phyloP scores from a whole-genome alignment of 116 monocot species.

The Cymodocea nodosa region DNA sequence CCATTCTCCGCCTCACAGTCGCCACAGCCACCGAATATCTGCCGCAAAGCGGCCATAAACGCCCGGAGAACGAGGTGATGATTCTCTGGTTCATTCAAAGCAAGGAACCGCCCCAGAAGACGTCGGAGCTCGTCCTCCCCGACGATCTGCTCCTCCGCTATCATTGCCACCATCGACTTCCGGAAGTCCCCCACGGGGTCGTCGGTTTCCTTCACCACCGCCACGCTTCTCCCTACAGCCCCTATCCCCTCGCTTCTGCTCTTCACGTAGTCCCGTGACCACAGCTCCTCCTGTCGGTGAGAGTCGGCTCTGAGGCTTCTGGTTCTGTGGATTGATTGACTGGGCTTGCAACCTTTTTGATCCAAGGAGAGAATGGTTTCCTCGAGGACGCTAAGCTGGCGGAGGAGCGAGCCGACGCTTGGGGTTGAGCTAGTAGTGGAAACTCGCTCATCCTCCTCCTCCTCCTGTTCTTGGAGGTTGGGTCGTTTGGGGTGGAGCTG shows the following conservation, averaged over 20 bases:
- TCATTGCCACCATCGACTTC: slow-evolving; percentile 49
- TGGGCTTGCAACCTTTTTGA: no score
- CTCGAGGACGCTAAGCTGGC: slow-evolving; percentile 51
- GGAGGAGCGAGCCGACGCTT: slow-evolving; percentile 44
- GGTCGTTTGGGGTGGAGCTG: no score
- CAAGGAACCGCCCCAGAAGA: slow-evolving; percentile 35
- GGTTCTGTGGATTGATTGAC: no score
- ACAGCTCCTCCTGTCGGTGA: no score
- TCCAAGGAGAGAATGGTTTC: slow-evolving; percentile 10
- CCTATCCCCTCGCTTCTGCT: no score
- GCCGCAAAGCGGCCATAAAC: slow-evolving; percentile 34
- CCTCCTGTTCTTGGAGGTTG: no score
- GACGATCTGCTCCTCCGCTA: slow-evolving; percentile 41
- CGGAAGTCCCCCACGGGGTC: slow-evolving; percentile 48
- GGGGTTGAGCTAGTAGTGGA: background rate
- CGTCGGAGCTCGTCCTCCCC: slow-evolving; percentile 27
- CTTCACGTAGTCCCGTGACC: no score
- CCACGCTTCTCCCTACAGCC: slow-evolving; percentile 15
- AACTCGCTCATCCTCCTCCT: no score
- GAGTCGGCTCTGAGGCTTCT: no score
- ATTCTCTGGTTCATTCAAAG: slow-evolving; percentile 34
- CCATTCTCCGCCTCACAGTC: no score
- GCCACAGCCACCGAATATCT: background rate
- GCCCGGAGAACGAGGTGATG: slow-evolving; percentile 40
- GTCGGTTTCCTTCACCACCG: slow-evolving; percentile 37